A percentile compares a stretch with the other conserved stretches of the same genome.
Conservation (phyloP, 2,329 filamentous ascomycete genomes). For the Berkeleyomyces rouxiae region DNA sequence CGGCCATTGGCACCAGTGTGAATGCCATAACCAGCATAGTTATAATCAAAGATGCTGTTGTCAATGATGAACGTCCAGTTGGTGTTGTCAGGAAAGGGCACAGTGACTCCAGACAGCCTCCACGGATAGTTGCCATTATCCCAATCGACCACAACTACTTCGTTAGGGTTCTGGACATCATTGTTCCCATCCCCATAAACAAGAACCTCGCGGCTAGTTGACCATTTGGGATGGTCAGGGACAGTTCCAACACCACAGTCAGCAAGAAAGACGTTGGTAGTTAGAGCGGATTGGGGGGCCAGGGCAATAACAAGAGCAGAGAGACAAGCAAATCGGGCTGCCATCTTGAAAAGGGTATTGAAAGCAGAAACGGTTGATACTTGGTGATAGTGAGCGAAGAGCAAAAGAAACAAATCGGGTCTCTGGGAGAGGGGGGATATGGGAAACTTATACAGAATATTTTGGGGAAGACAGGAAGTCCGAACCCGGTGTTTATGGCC, state of each 20-base stretch:
- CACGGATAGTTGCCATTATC: slow-evolving; percentile 5
- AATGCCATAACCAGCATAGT: slow-evolving; percentile 8
- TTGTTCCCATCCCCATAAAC: slow-evolving; percentile 2
- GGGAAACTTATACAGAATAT: too few species aligned
- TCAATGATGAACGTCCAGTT: slow-evolving; percentile 8
- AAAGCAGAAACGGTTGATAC: neutral
- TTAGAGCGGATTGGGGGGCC: neutral
- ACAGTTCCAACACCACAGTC: slow-evolving; percentile 6
- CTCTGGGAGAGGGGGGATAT: too few species aligned
- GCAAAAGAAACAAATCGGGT: neutral
- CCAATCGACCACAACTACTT: neutral
- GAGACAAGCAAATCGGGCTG: neutral
- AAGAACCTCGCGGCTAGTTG: neutral
- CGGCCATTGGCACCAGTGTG: neutral
- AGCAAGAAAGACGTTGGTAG: slow-evolving; percentile 2
- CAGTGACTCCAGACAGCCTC: slow-evolving; percentile 4
- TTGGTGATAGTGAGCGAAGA: neutral
- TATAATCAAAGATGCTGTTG: slow-evolving; percentile 2
- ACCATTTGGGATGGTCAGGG: slow-evolving; percentile 1
- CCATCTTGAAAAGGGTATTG: neutral
- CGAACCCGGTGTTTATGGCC: too few species aligned
- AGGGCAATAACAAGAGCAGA: neutral
- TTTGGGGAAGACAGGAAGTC: too few species aligned
- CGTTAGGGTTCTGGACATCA: neutral
- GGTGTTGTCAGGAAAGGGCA: slow-evolving; percentile 1